Conservation (phyloP, 2,329 filamentous ascomycete species). For the Aureobasidium melanogenum region DNA sequence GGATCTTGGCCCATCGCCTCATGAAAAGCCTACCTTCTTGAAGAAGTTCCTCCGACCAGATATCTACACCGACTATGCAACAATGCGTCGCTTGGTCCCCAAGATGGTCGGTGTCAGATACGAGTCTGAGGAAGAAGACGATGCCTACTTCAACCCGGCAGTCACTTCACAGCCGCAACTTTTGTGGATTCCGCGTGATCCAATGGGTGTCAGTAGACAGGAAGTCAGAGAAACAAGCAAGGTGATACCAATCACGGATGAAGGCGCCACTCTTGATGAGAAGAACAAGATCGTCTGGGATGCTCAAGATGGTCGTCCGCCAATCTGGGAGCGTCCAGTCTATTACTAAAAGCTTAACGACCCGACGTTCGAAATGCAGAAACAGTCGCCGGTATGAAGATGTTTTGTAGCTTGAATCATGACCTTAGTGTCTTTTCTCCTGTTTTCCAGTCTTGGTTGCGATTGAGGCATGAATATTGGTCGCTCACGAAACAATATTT, state of each 20-base stretch:
- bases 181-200: constrained; percentile 79
- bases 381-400: neutral
- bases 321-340: constrained; percentile 46
- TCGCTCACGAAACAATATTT: neutral
- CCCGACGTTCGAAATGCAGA: neutral
- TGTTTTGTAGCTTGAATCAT: too few species aligned
- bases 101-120: constrained; percentile 51
- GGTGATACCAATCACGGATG: constrained; percentile 72
- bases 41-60: constrained; percentile 68
- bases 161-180: constrained; percentile 55
- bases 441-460: neutral
- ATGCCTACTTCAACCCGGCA: constrained; percentile 68
- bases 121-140: constrained; percentile 49
- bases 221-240: constrained; percentile 69
- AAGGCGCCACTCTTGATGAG: constrained; percentile 61
- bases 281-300: constrained; percentile 59
- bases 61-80: constrained; percentile 62
- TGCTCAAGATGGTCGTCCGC: constrained; percentile 45
- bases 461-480: neutral
- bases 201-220: constrained; percentile 64
- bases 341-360: constrained; percentile 5
- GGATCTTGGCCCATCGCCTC: constrained; percentile 26
- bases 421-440: neutral
- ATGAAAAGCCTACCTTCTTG: constrained; percentile 46
- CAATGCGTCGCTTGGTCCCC: constrained; percentile 62